phyloP scores from a whole-genome alignment of 1,139 yeast genomes.

The Taphrina flavorubra region DNA sequence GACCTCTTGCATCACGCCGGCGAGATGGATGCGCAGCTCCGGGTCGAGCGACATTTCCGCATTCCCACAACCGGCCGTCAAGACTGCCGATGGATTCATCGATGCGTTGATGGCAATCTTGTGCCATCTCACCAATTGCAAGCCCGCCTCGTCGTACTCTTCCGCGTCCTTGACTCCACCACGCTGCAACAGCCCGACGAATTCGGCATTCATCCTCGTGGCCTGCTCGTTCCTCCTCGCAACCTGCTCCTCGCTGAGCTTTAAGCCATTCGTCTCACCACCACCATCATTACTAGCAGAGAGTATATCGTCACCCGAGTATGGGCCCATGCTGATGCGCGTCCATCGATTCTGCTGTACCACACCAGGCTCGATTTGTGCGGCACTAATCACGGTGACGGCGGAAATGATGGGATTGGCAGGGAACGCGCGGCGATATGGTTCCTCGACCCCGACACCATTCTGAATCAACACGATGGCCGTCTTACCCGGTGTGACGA shows the following conservation, averaged over 20 bases:
- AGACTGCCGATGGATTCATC: constrained; percentile 40
- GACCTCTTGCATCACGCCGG: constrained; percentile 41
- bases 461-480: constrained; percentile 71
- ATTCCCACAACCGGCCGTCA: constrained; percentile 37
- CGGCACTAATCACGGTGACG: constrained; percentile 40
- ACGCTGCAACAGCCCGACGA: constrained; percentile 22
- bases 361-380: constrained; percentile 32
- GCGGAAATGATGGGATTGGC: constrained; percentile 54
- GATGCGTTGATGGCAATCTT: constrained; percentile 40
- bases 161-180: constrained; percentile 41
- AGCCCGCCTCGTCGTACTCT: constrained; percentile 36
- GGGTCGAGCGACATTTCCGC: constrained; percentile 41
- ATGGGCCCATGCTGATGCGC: constrained; percentile 39
- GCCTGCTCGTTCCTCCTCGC: constrained; percentile 2
- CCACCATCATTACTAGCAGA: background rate
- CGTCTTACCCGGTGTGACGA: constrained; percentile 56
- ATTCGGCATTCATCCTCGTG: constrained; percentile 24
- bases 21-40: constrained; percentile 31
- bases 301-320: constrained; percentile 35
- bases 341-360: constrained; percentile 40
- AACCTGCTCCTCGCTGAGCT: background rate
- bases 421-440: constrained; percentile 65
- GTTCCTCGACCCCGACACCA: constrained; percentile 73
- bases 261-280: background rate
- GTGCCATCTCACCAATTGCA: constrained; percentile 40